Base-by-base conservation (phyloP, 1,284 basidiomycete genomes). In the Moniliophthora roreri region DNA sequence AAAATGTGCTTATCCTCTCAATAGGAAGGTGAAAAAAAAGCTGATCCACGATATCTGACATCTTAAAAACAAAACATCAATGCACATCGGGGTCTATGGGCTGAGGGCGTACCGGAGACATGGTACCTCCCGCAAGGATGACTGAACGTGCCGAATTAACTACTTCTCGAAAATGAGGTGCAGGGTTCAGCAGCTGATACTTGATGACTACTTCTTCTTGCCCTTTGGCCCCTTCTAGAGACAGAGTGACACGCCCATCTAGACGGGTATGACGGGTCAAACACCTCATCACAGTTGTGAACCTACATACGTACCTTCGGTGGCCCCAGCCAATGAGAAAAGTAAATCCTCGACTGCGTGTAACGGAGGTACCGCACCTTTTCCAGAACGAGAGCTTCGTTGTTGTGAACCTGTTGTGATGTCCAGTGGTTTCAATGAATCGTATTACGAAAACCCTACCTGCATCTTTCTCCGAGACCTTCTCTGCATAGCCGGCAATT, bases 171-270 rank as follows among this genome's bases (percentile, higher is more conserved):
- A 99, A 99, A 53, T 87, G 80, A 15, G 93, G 89, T 1, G 92
- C 83, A 0, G 96, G 95, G 63, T 99, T 97, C n/a, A 99, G 81
- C 34, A 96, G 84, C 60, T 98, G 91, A 65, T 98, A 99, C 63
- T 91, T 94, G 51, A 98, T 75, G 54, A 87, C 84, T 0, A 91
- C 75, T 1, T 75, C 74, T 53, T 77, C 76, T 36, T 78, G 61
- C 13, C 67, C 73, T n/a, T 64, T 51, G 18, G 63, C 58, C 8
- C 66, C 69, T 0, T 65, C 60, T 4, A 81, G 56, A 13, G 79
- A 73, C 23, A 91, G 68, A 3, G 79, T 82, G 8, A 90, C 69
- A 23, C 87, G 79, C 0, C 87, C 87, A 58, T 91, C 87, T 90
- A 52, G 11, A 52, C 16, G 35, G 18, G 10, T 2, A 39, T 32